Base-by-base conservation (phyloP, 306 rosid genomes). In the Vicia sativa region DNA sequence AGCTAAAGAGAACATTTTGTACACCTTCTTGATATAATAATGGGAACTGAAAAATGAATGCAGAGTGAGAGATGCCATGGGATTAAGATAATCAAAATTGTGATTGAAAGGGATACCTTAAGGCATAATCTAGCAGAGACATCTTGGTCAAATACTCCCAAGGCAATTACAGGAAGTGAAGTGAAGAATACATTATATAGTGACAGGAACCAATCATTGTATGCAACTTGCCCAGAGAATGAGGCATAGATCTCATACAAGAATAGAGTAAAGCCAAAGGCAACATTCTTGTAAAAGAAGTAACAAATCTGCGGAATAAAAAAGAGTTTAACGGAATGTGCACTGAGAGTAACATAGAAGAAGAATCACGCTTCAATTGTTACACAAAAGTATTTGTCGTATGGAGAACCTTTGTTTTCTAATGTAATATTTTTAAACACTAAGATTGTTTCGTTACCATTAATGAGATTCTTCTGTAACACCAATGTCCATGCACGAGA, bases 401-500 rank as follows among this genome's bases (percentile, higher is more conserved):
- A 50, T 19, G 28, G 26, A 48, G 54, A 48, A 50, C 21, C 28
- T 11, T 11, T 25, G n/a, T n/a, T 23, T 10, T 26, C 7, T 12
- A 43, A 62, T 35, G 53, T 25, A 35, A 31, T 12, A 2, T 9
- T 23, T 56, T 45, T 11, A 9, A 37, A 14, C 42, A 62, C 21
- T 35, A 61, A 19, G 57, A 57, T 8, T 50, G 26, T 52, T 21
- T 21, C 23, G 2, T 21, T 84, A 92, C 98, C 96, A 87, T 89
- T 78, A 92, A 74, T 13, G 98, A 83, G 74, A 89, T 92, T 64
- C 98, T 89, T 79, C 96, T 86, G 87, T 92, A 92, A 75, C 98
- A 92, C 98, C 98, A 92, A 81, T 92, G 98, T 14, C 98, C 98
- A 61, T 92, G 98, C 52, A 89, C 96, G 53, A 92, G 96, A 56